Percentiles rank a stretch among this genome's conserved stretches.
phyloP scores from a whole-genome alignment of 2,329 filamentous ascomycete genomes.

The Graphiopsis chlorocephala region DNA sequence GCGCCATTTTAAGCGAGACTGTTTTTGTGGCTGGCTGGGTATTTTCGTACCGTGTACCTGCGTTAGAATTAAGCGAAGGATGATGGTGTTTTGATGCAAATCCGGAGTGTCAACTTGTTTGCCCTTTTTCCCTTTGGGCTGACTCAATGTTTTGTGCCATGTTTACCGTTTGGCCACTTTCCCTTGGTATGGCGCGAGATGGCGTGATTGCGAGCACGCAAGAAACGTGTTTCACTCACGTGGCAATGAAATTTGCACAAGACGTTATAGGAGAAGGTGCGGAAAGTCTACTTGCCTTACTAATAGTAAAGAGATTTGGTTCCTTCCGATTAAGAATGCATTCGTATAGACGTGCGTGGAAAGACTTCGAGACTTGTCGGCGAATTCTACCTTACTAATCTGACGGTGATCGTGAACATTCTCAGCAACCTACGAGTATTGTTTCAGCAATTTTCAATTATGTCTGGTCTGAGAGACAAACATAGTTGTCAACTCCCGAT shows the following conservation, averaged over 20 bases:
- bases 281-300: not conserved
- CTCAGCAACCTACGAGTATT: not conserved
- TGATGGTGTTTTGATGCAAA: not conserved
- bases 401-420: not conserved
- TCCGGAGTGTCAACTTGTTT: not conserved
- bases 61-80: not conserved
- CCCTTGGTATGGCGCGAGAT: not conserved
- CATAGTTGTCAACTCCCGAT: not conserved
- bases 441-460: not conserved
- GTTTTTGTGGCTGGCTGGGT: not conserved
- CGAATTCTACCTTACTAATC: not conserved
- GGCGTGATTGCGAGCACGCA: conserved; percentile 3
- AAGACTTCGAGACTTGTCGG: not conserved
- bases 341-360: not conserved
- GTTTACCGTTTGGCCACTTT: not conserved
- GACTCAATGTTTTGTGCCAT: not conserved
- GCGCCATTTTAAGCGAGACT: conserved; percentile 1
- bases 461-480: not conserved
- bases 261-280: not conserved
- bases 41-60: conserved; percentile 7
- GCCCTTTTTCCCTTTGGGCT: not conserved
- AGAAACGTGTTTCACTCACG: conserved; percentile 2
- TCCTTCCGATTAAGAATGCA: not conserved
- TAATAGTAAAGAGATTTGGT: not conserved
- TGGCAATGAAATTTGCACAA: not conserved